Evolutionary conservation across 192 early-diverging fungal species (phyloP), one percentile per base, ranked within the genome.

Genomic region (Cladochytrium replicatum): DNA sequence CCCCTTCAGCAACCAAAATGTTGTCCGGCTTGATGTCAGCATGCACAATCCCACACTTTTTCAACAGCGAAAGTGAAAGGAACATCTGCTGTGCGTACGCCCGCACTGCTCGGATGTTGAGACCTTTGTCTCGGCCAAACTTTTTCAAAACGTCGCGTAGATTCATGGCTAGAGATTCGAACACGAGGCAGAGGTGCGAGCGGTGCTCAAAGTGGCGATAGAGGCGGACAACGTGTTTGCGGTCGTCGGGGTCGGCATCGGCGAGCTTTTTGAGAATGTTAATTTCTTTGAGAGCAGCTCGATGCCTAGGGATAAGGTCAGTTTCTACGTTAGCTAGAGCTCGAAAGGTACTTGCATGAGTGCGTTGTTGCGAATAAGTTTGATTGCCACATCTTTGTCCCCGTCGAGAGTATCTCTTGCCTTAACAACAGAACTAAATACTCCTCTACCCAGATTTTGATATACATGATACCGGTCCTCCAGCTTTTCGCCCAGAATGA

Each of bases 21-120:
- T 98, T 98, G 56, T 98, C 95, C 0, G 95, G 95, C 60, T 98
- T 98, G 66, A 98, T 89, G 60, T 98, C 95, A 37, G 91, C 89
- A 55, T 98, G 95, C 6, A 97, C 53, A 11, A 98, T 70, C 21
- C 80, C 79, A 63, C 83, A 83, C 56, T 83, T 83, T 48, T 81
- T 80, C 17, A 98, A 67, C 7, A 91, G 64, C 28, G 87, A 84
- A 40, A 97, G 71, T 4, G 89, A 71, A 42, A 87, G 58, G 43
- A 98, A 84, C 43, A 98, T 69, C 39, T 98, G 95, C 31, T 85
- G 83, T 6, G 87, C 87, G 62, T 96, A 98, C 9, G 85, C 67
- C 11, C 86, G 80, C 15, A 98, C 92, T 0, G 95, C 91, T 52
- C 86, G 84, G 63, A 98, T 84, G 55, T 87, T 89, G 41, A 98